A percentile compares a stretch with the other conserved stretches of the same genome.
These are phyloP conservation scores for Arachis stenosperma DNA, from an alignment of 306 rosid species.

Conservation along the genomic window DNA sequence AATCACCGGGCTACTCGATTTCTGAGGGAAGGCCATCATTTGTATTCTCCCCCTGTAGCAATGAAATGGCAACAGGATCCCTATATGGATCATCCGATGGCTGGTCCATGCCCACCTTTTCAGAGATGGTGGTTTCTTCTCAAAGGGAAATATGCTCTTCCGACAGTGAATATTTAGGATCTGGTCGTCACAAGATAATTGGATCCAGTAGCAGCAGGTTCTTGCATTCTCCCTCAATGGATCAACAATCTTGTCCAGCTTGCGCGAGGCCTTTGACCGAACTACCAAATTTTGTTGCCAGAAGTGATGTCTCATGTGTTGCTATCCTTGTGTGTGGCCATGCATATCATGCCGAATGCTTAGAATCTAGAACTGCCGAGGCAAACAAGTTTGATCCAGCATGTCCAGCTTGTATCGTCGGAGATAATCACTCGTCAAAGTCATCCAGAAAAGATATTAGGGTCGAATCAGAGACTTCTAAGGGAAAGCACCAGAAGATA, in stretches of 20 bases:
- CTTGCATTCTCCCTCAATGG: slow-evolving; percentile 79
- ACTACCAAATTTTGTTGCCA: slow-evolving; percentile 64
- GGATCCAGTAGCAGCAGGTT: slow-evolving; percentile 81
- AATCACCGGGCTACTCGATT: slow-evolving; percentile 80
- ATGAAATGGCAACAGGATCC: slow-evolving; percentile 73
- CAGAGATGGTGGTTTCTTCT: slow-evolving; percentile 91
- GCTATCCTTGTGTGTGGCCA: slow-evolving; percentile 83
- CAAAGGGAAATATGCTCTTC: slow-evolving; percentile 94
- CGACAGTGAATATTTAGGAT: slow-evolving; percentile 76
- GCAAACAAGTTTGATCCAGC: slow-evolving; percentile 73
- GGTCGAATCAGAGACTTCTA: slow-evolving; percentile 55
- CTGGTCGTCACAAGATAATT: slow-evolving; percentile 66
- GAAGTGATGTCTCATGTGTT: slow-evolving; percentile 63
- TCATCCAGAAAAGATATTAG: slow-evolving; percentile 54
- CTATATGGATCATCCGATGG: slow-evolving; percentile 89
- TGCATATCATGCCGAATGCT: slow-evolving; percentile 82
- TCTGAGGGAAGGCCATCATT: slow-evolving; percentile 84
- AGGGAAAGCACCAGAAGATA: slow-evolving; percentile 67
- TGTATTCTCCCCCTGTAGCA: slow-evolving; percentile 80
- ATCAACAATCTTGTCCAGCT: slow-evolving; percentile 69
- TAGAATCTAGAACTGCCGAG: slow-evolving; percentile 72
- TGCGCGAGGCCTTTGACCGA: slow-evolving; percentile 73
- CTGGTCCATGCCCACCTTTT: slow-evolving; percentile 93
- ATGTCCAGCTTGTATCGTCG: slow-evolving; percentile 76
- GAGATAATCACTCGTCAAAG: slow-evolving; percentile 68